Base-by-base conservation (phyloP, 2,329 filamentous ascomycete species). In the Plectosphaerella sp. region DNA sequence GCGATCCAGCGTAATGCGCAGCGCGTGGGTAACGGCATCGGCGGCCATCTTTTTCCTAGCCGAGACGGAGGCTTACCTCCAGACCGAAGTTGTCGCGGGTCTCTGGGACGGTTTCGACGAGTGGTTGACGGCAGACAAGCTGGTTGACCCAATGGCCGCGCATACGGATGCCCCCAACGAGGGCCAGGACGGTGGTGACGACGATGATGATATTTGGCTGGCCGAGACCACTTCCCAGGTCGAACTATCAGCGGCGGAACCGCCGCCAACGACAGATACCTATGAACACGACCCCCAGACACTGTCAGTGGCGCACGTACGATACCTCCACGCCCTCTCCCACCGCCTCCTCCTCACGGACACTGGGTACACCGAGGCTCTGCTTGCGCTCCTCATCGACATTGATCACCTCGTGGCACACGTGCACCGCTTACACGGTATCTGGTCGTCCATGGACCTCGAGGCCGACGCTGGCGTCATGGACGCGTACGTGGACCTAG, bases 11-110 rank as follows among this genome's bases (percentile, higher is more conserved):
- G 79, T 82, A 1, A 88, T 96, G 78, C 84, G 94, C 15, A 87
- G 85, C 57, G 82, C 93, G 1, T 99, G 94, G 94, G 93, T 91
- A 0, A 95, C 90, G 0, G 87, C 88, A 59, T 91, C 89, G 62
- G 89, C 91, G 3, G 87, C 90, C 2, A 82, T 96, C 4, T 97
- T 96, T 71, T 88, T 97, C 59, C 76, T 97, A 4, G 90, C 89
- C 0, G 92, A 97, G 65, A 87, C 90, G 14, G 88, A 93, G 59
- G 84, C 84, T 3, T 97, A 96, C 62, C 84, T 97, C 45, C 93
- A 97, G 67, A 90, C 89, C 1, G 91, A 96, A 63, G 86, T 97
- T 7, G 86, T 97, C 14, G 83, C 86, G 54, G 85, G 86, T 33
- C 85, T 90, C 2, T 97, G 91, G 83, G 80, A 86, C 15, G 84